Base-by-base conservation (phyloP, 1,139 yeast genomes). In the Sugiyamaella grinbergsii region DNA sequence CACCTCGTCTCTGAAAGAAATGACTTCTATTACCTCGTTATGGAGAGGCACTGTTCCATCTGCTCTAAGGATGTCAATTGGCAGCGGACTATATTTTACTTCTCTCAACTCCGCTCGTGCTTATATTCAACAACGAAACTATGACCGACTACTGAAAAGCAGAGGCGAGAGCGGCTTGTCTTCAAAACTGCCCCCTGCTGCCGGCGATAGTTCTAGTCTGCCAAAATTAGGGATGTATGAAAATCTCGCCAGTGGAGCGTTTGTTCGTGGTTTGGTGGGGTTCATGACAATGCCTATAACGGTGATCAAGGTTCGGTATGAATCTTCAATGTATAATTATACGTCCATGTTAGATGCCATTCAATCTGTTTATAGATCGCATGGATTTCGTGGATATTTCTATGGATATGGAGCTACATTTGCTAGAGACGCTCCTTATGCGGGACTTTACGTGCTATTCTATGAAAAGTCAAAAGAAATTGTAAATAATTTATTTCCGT, bases 1-100 rank as follows among this genome's bases (percentile, higher is more conserved):
- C 60, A 72, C 45, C 60, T 73, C 29, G 63, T 76, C 60, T 5
- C 34, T 67, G 22, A 48, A 41, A 43, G 74, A 55, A 47, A 53
- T 70, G 46, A 66, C 68, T 37, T 80, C 82, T 38, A 63, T 85
- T 13, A 70, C 69, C 50, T 62, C 59, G 51, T 72, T 91, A 48
- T 93, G 98, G 98, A 75, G 96, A 51, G 98, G 98, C 0, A 91
- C 96, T 0, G 63, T 90, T 34, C 97, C 98, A 0, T 87, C 96
- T 24, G 91, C 95, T 1, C 64, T 93, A 32, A 75, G 98, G 54
- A 91, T 96, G 0, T 89, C 97, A 1, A 74, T 89, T 16, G 98
- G 98, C 0, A 87, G 95, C 40, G 96, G 94, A 0, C 70, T 93
- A 32, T 93, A 93, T 62, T 76, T 93, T 52, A 79, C 96, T 0